These are phyloP conservation scores for Myxozyma geophila DNA, from an alignment of 805 yeast species.

Conservation along the genomic window DNA sequence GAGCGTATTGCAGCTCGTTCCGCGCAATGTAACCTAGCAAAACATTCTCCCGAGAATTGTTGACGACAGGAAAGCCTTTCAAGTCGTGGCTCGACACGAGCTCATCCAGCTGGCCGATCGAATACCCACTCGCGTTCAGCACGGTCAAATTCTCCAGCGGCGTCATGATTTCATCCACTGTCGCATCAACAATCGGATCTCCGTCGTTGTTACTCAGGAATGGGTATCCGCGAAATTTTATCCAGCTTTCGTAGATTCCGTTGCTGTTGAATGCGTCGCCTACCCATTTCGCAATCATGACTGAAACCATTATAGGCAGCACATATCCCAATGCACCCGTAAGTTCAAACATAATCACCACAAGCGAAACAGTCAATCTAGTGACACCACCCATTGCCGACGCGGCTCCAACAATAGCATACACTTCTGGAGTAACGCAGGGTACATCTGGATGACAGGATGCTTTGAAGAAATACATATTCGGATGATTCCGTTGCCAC, in stretches of 20 bases:
- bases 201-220: conserved; percentile 51
- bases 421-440: conserved; percentile 83
- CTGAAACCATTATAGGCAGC: conserved; percentile 83
- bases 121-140: conserved; percentile 45
- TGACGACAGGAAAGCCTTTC: conserved; percentile 55
- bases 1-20: conserved; percentile 46
- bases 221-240: conserved; percentile 49
- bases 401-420: conserved; percentile 88
- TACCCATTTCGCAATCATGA: conserved; percentile 72
- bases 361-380: conserved; percentile 76
- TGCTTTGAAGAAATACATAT: conserved; percentile 42
- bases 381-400: conserved; percentile 81
- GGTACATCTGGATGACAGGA: conserved; percentile 52
- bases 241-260: conserved; percentile 70
- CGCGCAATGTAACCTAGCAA: conserved; percentile 53
- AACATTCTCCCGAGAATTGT: conserved; percentile 44
- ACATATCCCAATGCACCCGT: conserved; percentile 87
- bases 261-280: conserved; percentile 61
- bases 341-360: conserved; percentile 77
- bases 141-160: conserved; percentile 42
- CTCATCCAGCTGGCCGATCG: conserved; percentile 40
- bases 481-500: conserved; percentile 48
- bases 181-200: conserved; percentile 48
- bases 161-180: conserved; percentile 48
- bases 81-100: conserved; percentile 35